Evolutionary conservation across 2,329 filamentous ascomycete genomes (phyloP).

Genomic region (Nothophoma quercina): DNA sequence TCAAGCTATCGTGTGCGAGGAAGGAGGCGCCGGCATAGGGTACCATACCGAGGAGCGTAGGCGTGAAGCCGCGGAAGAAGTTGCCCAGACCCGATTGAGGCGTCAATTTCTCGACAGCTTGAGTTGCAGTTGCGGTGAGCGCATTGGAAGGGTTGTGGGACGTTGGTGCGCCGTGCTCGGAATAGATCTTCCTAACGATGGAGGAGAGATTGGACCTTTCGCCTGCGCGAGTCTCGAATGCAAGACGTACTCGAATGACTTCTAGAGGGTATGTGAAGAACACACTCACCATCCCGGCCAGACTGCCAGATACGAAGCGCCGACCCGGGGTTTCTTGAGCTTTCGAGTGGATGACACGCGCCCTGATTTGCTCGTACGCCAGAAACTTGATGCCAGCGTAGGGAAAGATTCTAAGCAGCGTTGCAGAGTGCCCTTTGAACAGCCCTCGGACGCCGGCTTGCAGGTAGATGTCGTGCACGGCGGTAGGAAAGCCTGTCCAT

Average conservation of each 20-base stretch:
- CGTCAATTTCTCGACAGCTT: conserved; percentile 60
- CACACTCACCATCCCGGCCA: conserved; percentile 87
- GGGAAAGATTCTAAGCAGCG: conserved; percentile 91
- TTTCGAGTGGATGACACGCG: conserved; percentile 73
- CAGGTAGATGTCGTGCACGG: conserved; percentile 82
- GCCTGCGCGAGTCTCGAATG: conserved; percentile 87
- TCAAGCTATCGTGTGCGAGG: conserved; percentile 89
- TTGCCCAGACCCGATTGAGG: conserved; percentile 78
- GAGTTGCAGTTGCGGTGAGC: conserved; percentile 50
- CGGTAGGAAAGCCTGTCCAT: conserved; percentile 82
- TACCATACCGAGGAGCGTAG: conserved; percentile 92
- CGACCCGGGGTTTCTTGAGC: conserved; percentile 82
- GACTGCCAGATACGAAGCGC: conserved; percentile 74
- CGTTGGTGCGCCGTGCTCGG: conserved; percentile 65
- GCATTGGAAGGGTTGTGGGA: conserved; percentile 44
- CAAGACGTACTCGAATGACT: conserved; percentile 88
- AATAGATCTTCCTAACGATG: conserved; percentile 87
- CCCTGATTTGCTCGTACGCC: conserved; percentile 94
- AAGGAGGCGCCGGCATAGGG: conserved; percentile 97
- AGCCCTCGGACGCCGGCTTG: conserved; percentile 78
- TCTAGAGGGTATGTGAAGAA: conserved; percentile 97
- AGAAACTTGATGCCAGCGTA: conserved; percentile 98
- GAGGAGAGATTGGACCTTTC: conserved; percentile 73
- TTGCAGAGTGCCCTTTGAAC: conserved; percentile 94
- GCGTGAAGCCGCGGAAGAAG: conserved; percentile 93